A percentile compares a stretch with the other conserved stretches of the same genome.
These are phyloP conservation scores for Tylopilus plumbeoviolaceoides DNA, from an alignment of 768 basidiomycete species.

Conservation along the genomic window DNA sequence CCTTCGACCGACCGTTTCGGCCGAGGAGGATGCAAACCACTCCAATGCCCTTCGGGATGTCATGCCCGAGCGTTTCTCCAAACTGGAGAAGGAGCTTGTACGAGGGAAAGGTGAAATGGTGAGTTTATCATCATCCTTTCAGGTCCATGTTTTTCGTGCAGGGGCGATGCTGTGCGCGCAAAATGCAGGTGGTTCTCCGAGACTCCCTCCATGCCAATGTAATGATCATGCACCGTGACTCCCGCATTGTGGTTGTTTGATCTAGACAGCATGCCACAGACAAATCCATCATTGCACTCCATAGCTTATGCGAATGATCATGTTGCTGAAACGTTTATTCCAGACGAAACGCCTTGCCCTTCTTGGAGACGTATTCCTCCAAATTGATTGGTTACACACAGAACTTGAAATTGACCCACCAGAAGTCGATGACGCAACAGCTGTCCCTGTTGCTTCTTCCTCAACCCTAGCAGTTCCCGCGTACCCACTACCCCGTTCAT, in stretches of 20 bases:
- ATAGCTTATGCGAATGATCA: not conserved
- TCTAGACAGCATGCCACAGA: not conserved
- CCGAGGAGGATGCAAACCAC: constrained; percentile 38
- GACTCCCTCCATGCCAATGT: not conserved
- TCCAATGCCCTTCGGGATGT: constrained; percentile 57
- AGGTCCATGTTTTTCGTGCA: not conserved
- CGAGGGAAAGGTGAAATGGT: constrained; percentile 86
- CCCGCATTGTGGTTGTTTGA: not conserved
- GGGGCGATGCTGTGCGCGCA: not conserved
- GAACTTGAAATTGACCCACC: constrained; percentile 77
- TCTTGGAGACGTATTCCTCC: constrained; percentile 59
- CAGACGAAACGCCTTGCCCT: constrained; percentile 67
- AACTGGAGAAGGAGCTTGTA: constrained; percentile 79
- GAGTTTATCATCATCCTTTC: constrained; percentile 26
- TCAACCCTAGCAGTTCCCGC: constrained; percentile 36
- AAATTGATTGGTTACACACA: constrained; percentile 78
- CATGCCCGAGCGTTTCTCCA: constrained; percentile 74
- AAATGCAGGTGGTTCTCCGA: too few relatives aligned
- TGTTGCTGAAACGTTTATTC: constrained; percentile 1
- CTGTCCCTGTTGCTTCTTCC: constrained; percentile 29
- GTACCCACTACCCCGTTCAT: constrained; percentile 44
- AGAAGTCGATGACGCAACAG: constrained; percentile 43
- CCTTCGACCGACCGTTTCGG: constrained; percentile 42
- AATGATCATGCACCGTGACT: not conserved
- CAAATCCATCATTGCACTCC: not conserved